Percentiles rank a stretch among this genome's conserved stretches.
Conservation (phyloP, 2,329 filamentous ascomycete species). For the Gremmenia infestans region DNA sequence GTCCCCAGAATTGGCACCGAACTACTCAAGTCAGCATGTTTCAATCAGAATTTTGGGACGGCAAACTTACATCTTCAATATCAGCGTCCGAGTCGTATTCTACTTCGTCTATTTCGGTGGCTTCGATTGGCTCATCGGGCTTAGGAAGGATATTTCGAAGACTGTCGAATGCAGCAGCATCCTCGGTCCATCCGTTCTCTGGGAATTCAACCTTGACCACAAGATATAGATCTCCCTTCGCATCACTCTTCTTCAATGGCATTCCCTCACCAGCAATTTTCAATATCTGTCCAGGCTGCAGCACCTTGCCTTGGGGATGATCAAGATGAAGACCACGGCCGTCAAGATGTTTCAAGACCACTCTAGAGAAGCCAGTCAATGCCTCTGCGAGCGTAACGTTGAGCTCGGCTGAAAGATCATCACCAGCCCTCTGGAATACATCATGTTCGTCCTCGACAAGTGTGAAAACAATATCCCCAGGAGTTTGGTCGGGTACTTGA, state of each 20-base stretch:
- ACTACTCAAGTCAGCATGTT: constrained; percentile 41
- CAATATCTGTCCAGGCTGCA: constrained; percentile 78
- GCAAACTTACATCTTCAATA: constrained; percentile 63
- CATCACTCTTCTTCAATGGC: constrained; percentile 82
- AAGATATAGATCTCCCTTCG: constrained; percentile 82
- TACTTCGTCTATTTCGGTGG: constrained; percentile 80
- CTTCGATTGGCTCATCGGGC: constrained; percentile 53
- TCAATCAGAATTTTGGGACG: constrained; percentile 4
- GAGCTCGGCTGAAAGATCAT: constrained; percentile 78
- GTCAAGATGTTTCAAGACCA: constrained; percentile 88
- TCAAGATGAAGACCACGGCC: constrained; percentile 81
- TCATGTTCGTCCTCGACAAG: constrained; percentile 78
- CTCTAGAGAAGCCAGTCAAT: constrained; percentile 81
- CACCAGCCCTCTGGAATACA: constrained; percentile 73
- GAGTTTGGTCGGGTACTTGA: constrained; percentile 80
- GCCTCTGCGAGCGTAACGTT: constrained; percentile 79
- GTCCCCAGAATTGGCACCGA: constrained; percentile 68
- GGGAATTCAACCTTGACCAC: constrained; percentile 85
- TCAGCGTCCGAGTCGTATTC: constrained; percentile 78
- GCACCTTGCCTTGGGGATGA: constrained; percentile 73
- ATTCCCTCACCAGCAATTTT: constrained; percentile 89
- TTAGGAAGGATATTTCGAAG: constrained; percentile 72
- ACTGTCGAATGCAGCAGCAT: constrained; percentile 64
- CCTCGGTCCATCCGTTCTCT: constrained; percentile 73
- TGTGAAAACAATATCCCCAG: constrained; percentile 90